A percentile compares a stretch with the other conserved stretches of the same genome.
Evolutionary conservation across 305 asterid species (phyloP).

Genomic region (Solanum hybrid): DNA sequence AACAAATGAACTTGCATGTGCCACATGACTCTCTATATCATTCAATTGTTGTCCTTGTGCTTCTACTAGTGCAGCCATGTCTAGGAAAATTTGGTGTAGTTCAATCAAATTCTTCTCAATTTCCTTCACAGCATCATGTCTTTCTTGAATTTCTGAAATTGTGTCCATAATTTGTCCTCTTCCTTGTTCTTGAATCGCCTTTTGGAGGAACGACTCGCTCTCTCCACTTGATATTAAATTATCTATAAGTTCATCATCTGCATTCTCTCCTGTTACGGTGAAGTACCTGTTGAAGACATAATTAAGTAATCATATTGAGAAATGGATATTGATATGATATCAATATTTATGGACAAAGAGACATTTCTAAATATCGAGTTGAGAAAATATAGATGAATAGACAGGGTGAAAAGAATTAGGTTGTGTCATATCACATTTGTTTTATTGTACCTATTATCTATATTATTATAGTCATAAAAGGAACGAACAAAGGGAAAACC

Average conservation of each 20-base stretch:
- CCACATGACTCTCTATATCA: conserved; percentile 30
- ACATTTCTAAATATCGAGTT: too few relatives aligned
- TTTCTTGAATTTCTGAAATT: conserved; percentile 66
- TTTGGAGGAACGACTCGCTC: conserved; percentile 41
- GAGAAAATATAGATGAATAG: too few relatives aligned
- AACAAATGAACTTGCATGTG: conserved; percentile 34
- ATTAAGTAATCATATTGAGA: neutral
- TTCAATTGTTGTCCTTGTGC: conserved; percentile 34
- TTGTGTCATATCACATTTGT: too few relatives aligned
- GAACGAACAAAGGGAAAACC: too few relatives aligned
- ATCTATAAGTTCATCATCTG: conserved; percentile 60
- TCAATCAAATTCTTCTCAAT: conserved; percentile 45
- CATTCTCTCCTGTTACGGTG: conserved; percentile 49
- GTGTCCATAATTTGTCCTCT: conserved; percentile 47
- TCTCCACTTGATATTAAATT: conserved; percentile 44
- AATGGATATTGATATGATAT: neutral
- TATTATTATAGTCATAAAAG: too few relatives aligned
- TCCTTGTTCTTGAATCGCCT: conserved; percentile 57
- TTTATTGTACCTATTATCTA: too few relatives aligned
- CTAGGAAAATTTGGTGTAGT: conserved; percentile 57
- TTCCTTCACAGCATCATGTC: conserved; percentile 73
- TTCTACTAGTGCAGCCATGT: conserved; percentile 60
- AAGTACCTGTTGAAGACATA: conserved; percentile 12
- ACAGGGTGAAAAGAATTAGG: too few relatives aligned
- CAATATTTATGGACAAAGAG: too few relatives aligned